Percentiles rank a stretch among this genome's conserved stretches.
These are phyloP conservation scores for Lithospermum erythrorhizon DNA, from an alignment of 257 asterid species.

Conservation along the genomic window DNA sequence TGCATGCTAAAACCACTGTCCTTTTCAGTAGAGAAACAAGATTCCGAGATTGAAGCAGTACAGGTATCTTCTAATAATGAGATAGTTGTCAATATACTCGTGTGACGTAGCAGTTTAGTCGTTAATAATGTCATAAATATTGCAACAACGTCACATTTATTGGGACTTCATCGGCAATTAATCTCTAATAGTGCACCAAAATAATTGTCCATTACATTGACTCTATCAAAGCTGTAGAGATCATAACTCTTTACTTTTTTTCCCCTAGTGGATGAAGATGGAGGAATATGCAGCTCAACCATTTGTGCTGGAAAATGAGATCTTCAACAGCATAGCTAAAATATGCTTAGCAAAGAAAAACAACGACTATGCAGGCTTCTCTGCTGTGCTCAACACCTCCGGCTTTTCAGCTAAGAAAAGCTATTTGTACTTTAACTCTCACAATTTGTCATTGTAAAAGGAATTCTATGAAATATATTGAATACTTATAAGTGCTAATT, in stretches of 20 bases:
- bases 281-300: constrained; percentile 51
- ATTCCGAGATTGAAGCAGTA: constrained; percentile 65
- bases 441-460: neutral
- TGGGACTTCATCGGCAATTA: too few relatives aligned
- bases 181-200: neutral
- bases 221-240: too few relatives aligned
- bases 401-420: constrained; percentile 16
- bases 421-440: constrained; percentile 13
- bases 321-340: constrained; percentile 41
- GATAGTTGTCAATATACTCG: too few relatives aligned
- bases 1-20: constrained; percentile 59
- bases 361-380: constrained; percentile 37
- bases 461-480: too few relatives aligned
- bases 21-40: constrained; percentile 51
- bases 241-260: neutral
- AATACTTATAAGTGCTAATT: too few relatives aligned
- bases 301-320: constrained; percentile 22
- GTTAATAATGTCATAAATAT: too few relatives aligned
- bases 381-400: constrained; percentile 21
- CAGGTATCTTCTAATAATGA: constrained; percentile 39
- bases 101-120: too few relatives aligned
- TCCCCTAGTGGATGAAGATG: constrained; percentile 62
- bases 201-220: neutral
- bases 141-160: too few relatives aligned
- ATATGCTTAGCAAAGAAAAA: constrained; percentile 44